Conservation (phyloP, 192 early-diverging fungal species). For the Umbelopsis sp. region DNA sequence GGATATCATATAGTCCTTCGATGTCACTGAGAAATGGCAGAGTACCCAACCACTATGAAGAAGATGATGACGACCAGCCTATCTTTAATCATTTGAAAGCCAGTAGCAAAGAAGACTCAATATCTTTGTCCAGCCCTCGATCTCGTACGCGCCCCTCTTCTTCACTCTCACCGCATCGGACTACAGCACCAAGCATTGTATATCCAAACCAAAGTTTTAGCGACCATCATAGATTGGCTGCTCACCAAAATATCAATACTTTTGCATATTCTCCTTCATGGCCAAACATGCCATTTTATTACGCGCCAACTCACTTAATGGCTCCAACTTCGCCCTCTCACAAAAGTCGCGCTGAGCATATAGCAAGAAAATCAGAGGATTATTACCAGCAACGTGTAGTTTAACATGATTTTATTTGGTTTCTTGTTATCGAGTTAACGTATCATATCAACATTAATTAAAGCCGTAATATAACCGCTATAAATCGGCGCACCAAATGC, state of each 20-base stretch:
- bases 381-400: constrained; percentile 16
- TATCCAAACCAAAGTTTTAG: constrained; percentile 4
- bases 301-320: too few species aligned
- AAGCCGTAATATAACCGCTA: too few species aligned
- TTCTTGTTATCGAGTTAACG: too few species aligned
- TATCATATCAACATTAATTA: too few species aligned
- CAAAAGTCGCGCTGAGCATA: neutral
- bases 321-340: neutral
- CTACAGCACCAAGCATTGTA: neutral
- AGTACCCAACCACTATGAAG: neutral
- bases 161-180: neutral
- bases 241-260: neutral
- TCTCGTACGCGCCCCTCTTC: neutral
- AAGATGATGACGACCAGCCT: neutral
- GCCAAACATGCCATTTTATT: neutral
- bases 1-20: neutral
- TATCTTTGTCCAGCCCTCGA: neutral
- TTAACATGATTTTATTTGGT: too few species aligned
- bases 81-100: neutral
- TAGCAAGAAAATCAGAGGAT: neutral
- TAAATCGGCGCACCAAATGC: too few species aligned
- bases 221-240: neutral
- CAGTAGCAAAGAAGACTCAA: neutral
- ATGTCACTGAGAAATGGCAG: neutral
- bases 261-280: neutral